Base-by-base conservation (phyloP, 495 filamentous ascomycete genomes). In the Chaetomium fimeti region DNA sequence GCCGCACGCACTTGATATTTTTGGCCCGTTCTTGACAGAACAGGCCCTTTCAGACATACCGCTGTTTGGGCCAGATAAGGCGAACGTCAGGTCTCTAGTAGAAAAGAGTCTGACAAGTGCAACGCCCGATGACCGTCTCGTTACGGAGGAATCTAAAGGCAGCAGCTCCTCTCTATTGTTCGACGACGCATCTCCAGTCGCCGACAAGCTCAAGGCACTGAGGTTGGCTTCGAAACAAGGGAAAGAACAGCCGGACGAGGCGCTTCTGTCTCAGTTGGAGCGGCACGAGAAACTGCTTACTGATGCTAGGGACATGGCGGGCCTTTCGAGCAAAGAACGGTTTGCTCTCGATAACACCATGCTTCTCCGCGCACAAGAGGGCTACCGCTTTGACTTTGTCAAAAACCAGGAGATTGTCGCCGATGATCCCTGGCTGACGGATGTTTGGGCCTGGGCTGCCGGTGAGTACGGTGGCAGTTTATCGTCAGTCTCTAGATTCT, bases 371-470 rank as follows among this genome's bases (percentile, higher is more conserved):
- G 76, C 89, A 61, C 82, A 82, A 62, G 87, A 89, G 71, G 89
- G 90, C 1, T 97, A 97, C 71, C 77, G 90, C 1, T 92, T 96
- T 68, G 83, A 96, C 71, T 89, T 82, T 63, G 68, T 74, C 13
- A 83, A 78, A 32, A 97, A 96, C 68, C 82, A 82, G 63, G 69
- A 82, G 9, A 85, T 96, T 27, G 75, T 89, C 2, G 74, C 79
- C 1, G 88, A 93, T 67, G 88, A 96, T 73, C 81, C 81, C n/a
- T 88, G 85, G 81, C 78, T 96, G 11, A 84, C 86, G 65, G 87
- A 88, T 45, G 76, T 91, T 51, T 97, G 92, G 92, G 80, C 78
- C 47, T 93, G 89, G 89, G 75, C 91, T 68, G 77, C 82, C 68
- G 83, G 89, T 91, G 77, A 72, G 85, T 59, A 0, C 25, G 12